A percentile compares a stretch with the other conserved stretches of the same genome.
phyloP scores from a whole-genome alignment of 306 rosid species.

The Cicer chorassanicum region DNA sequence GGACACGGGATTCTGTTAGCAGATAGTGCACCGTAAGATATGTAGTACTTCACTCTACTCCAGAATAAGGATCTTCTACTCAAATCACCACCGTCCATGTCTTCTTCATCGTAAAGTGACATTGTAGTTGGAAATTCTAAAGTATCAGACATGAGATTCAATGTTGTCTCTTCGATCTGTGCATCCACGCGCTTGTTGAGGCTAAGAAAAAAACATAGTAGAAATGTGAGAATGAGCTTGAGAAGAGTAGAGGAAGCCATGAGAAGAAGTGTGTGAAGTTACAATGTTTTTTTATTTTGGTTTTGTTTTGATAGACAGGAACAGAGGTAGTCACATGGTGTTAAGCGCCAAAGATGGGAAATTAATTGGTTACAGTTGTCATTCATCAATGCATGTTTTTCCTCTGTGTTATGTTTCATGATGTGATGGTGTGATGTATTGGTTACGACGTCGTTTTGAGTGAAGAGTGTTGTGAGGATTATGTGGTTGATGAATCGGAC shows the following conservation, averaged over 20 bases:
- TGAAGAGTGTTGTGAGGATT: fast-evolving
- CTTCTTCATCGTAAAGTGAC: constrained; percentile 54
- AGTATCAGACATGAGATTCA: constrained; percentile 63
- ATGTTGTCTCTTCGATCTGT: constrained; percentile 62
- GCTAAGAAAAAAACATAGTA: constrained; percentile 24
- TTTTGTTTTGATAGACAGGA: constrained; percentile 18
- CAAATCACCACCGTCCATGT: constrained; percentile 48
- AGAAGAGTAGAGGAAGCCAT: constrained; percentile 36
- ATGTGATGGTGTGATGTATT: no score
- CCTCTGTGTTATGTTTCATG: no score
- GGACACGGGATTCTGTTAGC: constrained; percentile 94
- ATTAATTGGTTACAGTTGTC: constrained; percentile 68
- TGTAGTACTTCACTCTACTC: constrained; percentile 67
- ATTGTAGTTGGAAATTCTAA: constrained; percentile 71
- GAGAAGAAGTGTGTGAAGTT: constrained; percentile 10
- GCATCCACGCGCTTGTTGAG: neutral
- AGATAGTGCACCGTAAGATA: constrained; percentile 88
- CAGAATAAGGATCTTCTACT: constrained; percentile 83
- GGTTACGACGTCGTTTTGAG: constrained; percentile 13
- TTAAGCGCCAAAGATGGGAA: constrained; percentile 35
- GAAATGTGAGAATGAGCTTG: constrained; percentile 37
- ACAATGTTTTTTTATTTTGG: neutral
- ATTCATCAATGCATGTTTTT: constrained; percentile 51
- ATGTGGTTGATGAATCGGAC: neutral
- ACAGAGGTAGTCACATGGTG: constrained; percentile 63